Conservation (phyloP, 441 rosid species). For the Croton setiger region DNA sequence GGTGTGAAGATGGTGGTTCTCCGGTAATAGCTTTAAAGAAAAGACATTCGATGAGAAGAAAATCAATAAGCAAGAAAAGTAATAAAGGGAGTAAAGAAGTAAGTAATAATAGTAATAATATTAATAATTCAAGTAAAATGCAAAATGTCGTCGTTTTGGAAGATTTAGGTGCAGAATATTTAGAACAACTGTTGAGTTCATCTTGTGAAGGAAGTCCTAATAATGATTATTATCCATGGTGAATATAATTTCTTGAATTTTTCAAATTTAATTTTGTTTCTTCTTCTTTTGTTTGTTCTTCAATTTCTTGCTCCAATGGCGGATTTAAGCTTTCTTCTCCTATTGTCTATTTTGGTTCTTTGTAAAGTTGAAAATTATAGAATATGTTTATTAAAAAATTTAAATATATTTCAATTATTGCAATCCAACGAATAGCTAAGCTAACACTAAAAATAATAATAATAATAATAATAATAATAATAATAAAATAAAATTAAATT, state of each 20-base stretch:
- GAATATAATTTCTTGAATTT: neutral
- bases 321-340: constrained; percentile 9
- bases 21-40: constrained; percentile 76
- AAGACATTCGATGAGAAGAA: constrained; percentile 58
- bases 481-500: too few relatives aligned
- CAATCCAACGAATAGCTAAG: neutral
- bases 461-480: too few relatives aligned
- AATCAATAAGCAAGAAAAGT: constrained; percentile 35
- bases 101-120: too few relatives aligned
- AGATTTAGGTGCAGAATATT: constrained; percentile 73
- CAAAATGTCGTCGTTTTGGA: constrained; percentile 51
- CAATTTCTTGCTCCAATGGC: neutral
- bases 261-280: neutral
- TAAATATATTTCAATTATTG: constrained; percentile 20
- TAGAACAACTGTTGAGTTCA: constrained; percentile 59
- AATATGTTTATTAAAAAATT: neutral
- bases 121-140: neutral
- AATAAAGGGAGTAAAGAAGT: constrained; percentile 15
- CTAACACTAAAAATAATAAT: too few relatives aligned
- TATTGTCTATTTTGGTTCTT: constrained; percentile 2
- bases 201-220: constrained; percentile 19
- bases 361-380: constrained; percentile 19
- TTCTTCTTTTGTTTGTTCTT: neutral
- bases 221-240: neutral
- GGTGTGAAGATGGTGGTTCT: constrained; percentile 67